These are phyloP conservation scores for Geotrichum histeridarum DNA, from an alignment of 1,139 yeast species.

Conservation along the genomic window DNA sequence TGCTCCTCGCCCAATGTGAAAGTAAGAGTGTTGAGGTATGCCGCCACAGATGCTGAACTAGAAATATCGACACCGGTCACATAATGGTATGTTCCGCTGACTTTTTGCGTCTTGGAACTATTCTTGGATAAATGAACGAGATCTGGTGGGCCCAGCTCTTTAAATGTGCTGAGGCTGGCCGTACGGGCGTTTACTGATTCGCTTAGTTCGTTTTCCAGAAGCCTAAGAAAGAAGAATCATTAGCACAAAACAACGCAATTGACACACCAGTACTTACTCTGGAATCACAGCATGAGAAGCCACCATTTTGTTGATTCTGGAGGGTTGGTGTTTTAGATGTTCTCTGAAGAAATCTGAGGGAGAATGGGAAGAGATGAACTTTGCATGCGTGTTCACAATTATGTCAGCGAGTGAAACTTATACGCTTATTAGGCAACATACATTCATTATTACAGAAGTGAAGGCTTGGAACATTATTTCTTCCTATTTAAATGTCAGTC, in stretches of 20 bases:
- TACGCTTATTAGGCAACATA: too few relatives aligned
- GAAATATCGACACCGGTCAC: constrained; percentile 64
- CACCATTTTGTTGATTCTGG: constrained; percentile 20
- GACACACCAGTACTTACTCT: constrained; percentile 29
- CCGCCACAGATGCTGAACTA: constrained; percentile 56
- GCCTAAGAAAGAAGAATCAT: constrained; percentile 30
- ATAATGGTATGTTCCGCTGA: constrained; percentile 58
- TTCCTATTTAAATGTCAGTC: constrained; percentile 8
- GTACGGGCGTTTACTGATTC: constrained; percentile 50
- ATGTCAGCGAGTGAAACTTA: constrained; percentile 2
- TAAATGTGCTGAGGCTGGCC: constrained; percentile 43
- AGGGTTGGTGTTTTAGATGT: not conserved
- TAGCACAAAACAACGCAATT: not conserved
- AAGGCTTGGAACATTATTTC: too few relatives aligned
- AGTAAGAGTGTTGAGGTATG: constrained; percentile 70
- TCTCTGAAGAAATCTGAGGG: not conserved
- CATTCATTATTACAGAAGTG: too few relatives aligned
- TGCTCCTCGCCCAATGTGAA: constrained; percentile 57
- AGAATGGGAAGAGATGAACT: not conserved
- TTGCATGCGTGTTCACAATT: constrained; percentile 11
- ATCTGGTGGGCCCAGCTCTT: constrained; percentile 83
- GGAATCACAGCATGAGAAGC: constrained; percentile 30
- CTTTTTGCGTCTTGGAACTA: constrained; percentile 43
- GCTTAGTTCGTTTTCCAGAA: constrained; percentile 48
- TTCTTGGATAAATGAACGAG: constrained; percentile 60